phyloP scores from a whole-genome alignment of 2,329 filamentous ascomycete species.

The Microdochium bolleyi region DNA sequence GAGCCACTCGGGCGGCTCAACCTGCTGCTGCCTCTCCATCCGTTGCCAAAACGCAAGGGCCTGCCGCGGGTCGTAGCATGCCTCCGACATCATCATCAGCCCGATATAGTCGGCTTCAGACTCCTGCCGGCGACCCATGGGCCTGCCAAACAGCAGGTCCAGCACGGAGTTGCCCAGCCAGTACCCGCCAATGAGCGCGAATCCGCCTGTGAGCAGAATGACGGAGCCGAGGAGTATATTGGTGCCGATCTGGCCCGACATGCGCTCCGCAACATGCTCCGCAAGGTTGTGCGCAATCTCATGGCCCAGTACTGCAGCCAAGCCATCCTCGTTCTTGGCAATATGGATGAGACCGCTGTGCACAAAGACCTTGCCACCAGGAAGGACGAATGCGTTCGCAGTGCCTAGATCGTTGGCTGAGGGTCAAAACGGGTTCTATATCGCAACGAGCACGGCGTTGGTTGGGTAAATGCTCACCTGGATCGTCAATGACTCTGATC shows the following conservation, averaged over 20 bases:
- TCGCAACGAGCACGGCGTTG: no score
- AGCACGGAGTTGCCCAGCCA: slow-evolving; percentile 40
- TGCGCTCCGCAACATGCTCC: slow-evolving; percentile 57
- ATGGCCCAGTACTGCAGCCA: slow-evolving; percentile 71
- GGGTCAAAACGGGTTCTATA: no score
- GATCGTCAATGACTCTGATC: slow-evolving; percentile 65
- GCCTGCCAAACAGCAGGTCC: slow-evolving; percentile 56
- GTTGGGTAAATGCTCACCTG: no score
- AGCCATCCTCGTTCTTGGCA: slow-evolving; percentile 56
- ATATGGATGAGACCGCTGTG: slow-evolving; percentile 65
- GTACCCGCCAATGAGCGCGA: slow-evolving; percentile 31
- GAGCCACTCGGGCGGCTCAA: slow-evolving; percentile 59
- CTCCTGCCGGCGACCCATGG: slow-evolving; percentile 65
- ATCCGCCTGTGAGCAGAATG: slow-evolving; percentile 38
- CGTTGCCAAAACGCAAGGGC: slow-evolving; percentile 60
- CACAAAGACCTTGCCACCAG: slow-evolving; percentile 74
- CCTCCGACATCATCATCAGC: slow-evolving; percentile 74
- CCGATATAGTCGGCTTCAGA: slow-evolving; percentile 76
- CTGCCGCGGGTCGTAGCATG: slow-evolving; percentile 64
- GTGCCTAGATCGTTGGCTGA: slow-evolving; percentile 24
- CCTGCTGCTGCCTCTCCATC: slow-evolving; percentile 47
- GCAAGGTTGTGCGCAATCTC: slow-evolving; percentile 74
- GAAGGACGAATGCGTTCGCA: slow-evolving; percentile 70
- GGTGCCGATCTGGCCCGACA: slow-evolving; percentile 43
- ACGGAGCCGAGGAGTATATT: slow-evolving; percentile 42